These are phyloP conservation scores for Triangularia setosa DNA, from an alignment of 2,329 filamentous ascomycete species.

Conservation along the genomic window DNA sequence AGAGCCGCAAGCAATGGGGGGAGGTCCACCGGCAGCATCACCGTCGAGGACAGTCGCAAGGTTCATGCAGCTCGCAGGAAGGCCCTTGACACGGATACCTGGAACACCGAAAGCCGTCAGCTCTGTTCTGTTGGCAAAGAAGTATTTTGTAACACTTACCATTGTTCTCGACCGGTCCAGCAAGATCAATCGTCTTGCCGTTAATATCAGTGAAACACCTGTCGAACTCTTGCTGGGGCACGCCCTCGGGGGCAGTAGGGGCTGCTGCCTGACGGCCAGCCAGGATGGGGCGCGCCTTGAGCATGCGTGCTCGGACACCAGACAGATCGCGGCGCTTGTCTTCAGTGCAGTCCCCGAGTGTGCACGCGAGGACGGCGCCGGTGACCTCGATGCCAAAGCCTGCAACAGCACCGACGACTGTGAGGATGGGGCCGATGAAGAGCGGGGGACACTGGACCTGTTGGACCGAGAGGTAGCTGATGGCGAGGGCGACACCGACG, in stretches of 20 bases:
- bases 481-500: not conserved
- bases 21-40: not conserved
- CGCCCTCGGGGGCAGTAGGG: not conserved
- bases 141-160: not conserved
- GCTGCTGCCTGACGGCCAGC: not conserved
- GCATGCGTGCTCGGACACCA: not conserved
- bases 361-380: not conserved
- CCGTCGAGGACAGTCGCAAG: not conserved
- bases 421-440: not conserved
- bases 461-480: not conserved
- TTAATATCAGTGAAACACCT: not conserved
- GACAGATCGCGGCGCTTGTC: not conserved
- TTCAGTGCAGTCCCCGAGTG: not conserved
- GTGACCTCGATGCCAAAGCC: not conserved
- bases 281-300: not conserved
- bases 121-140: not conserved
- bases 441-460: not conserved
- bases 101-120: not conserved
- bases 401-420: not conserved
- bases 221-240: not conserved
- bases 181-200: not conserved
- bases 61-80: not conserved
- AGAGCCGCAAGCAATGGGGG: not conserved
- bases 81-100: not conserved
- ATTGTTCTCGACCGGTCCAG: not conserved